Evolutionary conservation across 352 stramenopile species (phyloP).

Genomic region (Peronospora belbahrii): DNA sequence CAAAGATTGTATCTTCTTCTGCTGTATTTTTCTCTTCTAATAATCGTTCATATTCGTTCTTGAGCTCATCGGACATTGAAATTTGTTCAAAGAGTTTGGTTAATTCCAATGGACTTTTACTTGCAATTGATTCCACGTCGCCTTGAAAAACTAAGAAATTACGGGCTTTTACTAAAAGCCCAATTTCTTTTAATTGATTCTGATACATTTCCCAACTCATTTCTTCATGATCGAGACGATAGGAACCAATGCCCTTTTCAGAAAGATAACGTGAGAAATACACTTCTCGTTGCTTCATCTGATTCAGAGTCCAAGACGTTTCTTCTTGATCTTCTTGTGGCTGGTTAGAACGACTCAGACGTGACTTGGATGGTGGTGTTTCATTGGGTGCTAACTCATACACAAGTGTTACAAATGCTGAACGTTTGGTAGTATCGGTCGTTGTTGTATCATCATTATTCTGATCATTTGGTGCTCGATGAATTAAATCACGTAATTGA

Average conservation of each 20-base stretch:
- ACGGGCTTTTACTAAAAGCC: conserved; percentile 96
- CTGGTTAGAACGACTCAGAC: too few relatives aligned
- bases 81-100: conserved; percentile 98
- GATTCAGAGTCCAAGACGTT: background rate
- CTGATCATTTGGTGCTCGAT: conserved; percentile 56
- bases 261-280: conserved; percentile 92
- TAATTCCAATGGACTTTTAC: conserved; percentile 92
- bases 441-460: conserved; percentile 33
- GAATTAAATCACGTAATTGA: conserved; percentile 96
- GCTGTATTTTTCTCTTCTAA: conserved; percentile 88
- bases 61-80: conserved; percentile 82
- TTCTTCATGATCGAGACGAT: conserved; percentile 72
- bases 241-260: conserved; percentile 80
- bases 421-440: conserved; percentile 30
- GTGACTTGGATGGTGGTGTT: conserved; percentile 31
- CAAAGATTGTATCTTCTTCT: conserved; percentile 91
- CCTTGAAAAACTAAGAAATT: conserved; percentile 99
- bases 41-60: conserved; percentile 72
- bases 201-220: conserved; percentile 92
- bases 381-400: conserved; percentile 84
- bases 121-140: conserved; percentile 97
- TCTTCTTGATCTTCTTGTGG: too few relatives aligned
- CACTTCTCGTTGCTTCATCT: conserved; percentile 45
- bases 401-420: conserved; percentile 90
- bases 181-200: conserved; percentile 90